phyloP scores from a whole-genome alignment of 257 asterid genomes.

The Solanum paucissectum region DNA sequence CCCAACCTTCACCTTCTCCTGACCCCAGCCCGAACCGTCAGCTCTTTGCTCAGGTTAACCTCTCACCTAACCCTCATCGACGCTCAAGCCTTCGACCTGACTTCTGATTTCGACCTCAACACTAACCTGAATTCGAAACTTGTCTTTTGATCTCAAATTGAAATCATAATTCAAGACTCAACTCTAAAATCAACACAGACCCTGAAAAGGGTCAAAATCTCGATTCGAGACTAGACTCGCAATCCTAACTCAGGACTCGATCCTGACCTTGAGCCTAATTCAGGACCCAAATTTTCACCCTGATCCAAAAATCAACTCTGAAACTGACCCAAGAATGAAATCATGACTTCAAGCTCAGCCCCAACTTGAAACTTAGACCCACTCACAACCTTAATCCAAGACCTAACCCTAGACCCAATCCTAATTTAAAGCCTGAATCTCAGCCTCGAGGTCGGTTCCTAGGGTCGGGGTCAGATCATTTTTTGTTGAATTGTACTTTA shows the following conservation, averaged over 20 bases:
- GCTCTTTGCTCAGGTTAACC: neutral
- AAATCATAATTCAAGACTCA: neutral
- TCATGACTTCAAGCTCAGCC: no score
- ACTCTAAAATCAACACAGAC: neutral
- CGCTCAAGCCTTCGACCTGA: neutral
- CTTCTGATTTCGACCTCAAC: neutral
- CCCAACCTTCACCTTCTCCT: neutral
- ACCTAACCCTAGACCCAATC: neutral
- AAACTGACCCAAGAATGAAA: no score
- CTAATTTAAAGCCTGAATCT: no score
- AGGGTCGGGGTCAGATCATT: neutral
- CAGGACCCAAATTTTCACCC: no score
- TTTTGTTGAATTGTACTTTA: neutral
- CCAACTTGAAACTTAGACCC: no score
- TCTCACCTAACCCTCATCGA: neutral
- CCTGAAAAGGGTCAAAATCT: no score
- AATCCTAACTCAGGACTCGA: no score
- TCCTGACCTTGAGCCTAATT: neutral
- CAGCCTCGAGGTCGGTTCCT: neutral
- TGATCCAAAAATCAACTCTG: neutral
- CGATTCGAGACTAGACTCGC: neutral
- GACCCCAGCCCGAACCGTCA: neutral
- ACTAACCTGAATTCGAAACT: no score
- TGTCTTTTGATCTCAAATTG: no score
- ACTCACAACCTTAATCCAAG: neutral